Conservation (phyloP, 2,329 filamentous ascomycete species). For the Fusarium tjaetaba region DNA sequence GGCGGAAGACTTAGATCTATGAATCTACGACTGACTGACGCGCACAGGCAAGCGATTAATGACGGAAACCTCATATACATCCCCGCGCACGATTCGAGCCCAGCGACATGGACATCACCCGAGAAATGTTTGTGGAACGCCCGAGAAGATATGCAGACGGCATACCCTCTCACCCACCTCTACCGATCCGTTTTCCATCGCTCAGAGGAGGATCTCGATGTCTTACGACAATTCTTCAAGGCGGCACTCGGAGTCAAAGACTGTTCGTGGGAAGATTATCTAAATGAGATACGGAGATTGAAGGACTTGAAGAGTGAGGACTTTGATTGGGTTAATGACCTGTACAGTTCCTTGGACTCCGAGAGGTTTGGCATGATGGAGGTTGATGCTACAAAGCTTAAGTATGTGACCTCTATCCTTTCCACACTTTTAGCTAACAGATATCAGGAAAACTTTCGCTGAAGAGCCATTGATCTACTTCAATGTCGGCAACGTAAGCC, state of each 20-base stretch:
- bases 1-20: fast-evolving
- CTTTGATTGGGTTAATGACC: constrained; percentile 27
- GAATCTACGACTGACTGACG: neutral
- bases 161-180: constrained; percentile 23
- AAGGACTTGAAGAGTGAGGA: constrained; percentile 16
- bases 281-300: constrained; percentile 26
- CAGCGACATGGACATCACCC: constrained; percentile 11
- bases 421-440: neutral
- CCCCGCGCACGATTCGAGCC: neutral
- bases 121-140: constrained; percentile 32
- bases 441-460: neutral
- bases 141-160: constrained; percentile 25
- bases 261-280: constrained; percentile 22
- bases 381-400: neutral
- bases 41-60: neutral
- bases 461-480: constrained; percentile 27
- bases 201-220: constrained; percentile 13
- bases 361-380: neutral
- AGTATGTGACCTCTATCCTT: neutral
- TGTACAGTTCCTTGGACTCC: constrained; percentile 7
- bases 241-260: constrained; percentile 6
- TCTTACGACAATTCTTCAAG: constrained; percentile 34
- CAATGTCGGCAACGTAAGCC: neutral
- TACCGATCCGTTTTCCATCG: constrained; percentile 15
- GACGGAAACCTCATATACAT: constrained; percentile 19